Evolutionary conservation across 2,329 filamentous ascomycete genomes (phyloP), one percentile per base, ranked within the genome.

Genomic region (Penicillium expansum): DNA sequence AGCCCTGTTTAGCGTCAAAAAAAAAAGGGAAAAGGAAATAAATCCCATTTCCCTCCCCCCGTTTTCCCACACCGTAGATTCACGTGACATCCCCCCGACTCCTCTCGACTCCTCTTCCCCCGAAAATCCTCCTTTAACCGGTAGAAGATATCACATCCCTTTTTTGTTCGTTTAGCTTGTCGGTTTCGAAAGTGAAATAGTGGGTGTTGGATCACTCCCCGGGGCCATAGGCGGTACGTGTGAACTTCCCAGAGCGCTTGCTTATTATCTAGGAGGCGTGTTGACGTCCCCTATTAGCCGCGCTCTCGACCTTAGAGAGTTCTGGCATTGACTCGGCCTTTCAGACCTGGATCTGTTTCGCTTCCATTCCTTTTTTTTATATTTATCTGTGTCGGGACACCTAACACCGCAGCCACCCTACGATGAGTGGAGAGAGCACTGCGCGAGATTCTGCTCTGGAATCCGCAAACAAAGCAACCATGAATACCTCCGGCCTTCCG

Each of bases 361-460:
- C 35, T 30, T 58, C 47, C 24, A 54, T 59, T 56, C 48, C 45
- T 42, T 56, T 35, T 37, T 47, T 41, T 42, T 53, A 41, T 42
- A 32, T 48, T 41, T 44, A 51, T 39, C 56, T 59, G 55, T 57
- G 56, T 56, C 53, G 52, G 49, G 48, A 24, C 29, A 50, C 43
- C 39, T 54, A 52, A 56, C 42, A 41, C 57, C 44, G 30, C 61
- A 60, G 61, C 66, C 62, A 66, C 58, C 65, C 67, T 63, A 38
- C 67, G 65, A 73, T 74, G 71, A 62, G 67, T 65, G 68, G 69
- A 68, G 67, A 66, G 61, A 27, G 22, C 41, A 67, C 65, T 56
- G 66, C 67, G 65, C 69, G 63, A 65, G 63, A 67, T 67, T 66
- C 67, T 56, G 68, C 66, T 64, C 68, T 67, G 60, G 60, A 65